Evolutionary conservation across 768 basidiomycete genomes (phyloP).

Genomic region (Trametopsis cervina): DNA sequence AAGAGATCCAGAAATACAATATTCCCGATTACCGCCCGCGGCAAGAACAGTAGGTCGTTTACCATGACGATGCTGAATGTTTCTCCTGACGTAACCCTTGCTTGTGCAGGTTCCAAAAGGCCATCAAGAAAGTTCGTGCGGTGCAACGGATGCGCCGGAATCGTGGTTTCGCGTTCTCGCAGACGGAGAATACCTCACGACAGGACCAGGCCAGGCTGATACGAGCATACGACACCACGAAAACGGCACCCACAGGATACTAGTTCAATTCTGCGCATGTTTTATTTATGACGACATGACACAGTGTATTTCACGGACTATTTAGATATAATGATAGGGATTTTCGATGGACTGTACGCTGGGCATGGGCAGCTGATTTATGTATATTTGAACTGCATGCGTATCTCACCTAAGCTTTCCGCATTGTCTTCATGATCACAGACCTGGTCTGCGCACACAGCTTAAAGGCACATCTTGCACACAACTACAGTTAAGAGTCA

Average conservation of each 20-base stretch:
- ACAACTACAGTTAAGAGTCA: neutral
- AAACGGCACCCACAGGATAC: constrained; percentile 72
- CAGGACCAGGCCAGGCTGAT: constrained; percentile 87
- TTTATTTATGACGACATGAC: neutral
- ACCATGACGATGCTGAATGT: neutral
- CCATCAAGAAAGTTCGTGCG: constrained; percentile 99
- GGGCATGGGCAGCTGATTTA: constrained; percentile 23
- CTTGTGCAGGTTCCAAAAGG: constrained; percentile 81
- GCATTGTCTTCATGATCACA: too few relatives aligned
- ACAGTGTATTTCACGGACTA: neutral
- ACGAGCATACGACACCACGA: constrained; percentile 82
- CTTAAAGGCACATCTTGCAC: neutral
- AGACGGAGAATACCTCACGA: constrained; percentile 79
- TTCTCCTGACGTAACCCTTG: constrained; percentile 5
- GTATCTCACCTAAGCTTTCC: too few relatives aligned
- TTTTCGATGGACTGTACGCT: too few relatives aligned
- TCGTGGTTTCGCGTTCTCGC: constrained; percentile 96
- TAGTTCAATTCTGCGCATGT: too few relatives aligned
- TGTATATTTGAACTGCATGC: too few relatives aligned
- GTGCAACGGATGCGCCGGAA: constrained; percentile 95
- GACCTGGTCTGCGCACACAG: too few relatives aligned
- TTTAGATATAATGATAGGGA: too few relatives aligned
- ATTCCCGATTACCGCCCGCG: constrained; percentile 94
- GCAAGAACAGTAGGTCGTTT: constrained; percentile 80
- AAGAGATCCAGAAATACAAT: constrained; percentile 99